Base-by-base conservation (phyloP, 768 basidiomycete species). In the Cyclocybe aegerita region DNA sequence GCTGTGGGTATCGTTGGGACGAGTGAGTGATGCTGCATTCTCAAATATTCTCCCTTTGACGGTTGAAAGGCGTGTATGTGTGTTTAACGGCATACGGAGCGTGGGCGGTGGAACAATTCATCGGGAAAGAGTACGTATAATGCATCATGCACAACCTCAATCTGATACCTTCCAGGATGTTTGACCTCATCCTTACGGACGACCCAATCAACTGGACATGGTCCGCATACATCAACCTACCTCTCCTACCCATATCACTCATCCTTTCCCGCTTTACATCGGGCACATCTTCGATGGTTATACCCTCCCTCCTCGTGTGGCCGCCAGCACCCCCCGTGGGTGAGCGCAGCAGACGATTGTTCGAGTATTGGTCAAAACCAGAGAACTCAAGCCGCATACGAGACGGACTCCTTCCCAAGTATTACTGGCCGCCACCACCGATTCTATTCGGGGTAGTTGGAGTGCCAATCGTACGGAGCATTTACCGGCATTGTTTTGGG, bases 151-250 rank as follows among this genome's bases (percentile, higher is more conserved):
- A 39, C 36, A 12, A 48, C 39, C 4, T 10, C 33, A 16, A 23
- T 17, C 30, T 11, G 40, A 33, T 15, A 46, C 39, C 35, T 40
- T 50, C 9, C 54, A 82, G 80, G 62, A 82, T 88, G 78, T 88
- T 78, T 59, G 74, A 82, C 44, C 54, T 81, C 14, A 71, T 90
- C 32, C 65, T 91, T 11, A 82, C 86, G 0, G 78, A 86, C 53
- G 85, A 91, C 60, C 83, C 83, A 1, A 68, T 71, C 36, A 80
- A 83, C 46, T 92, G 90, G 90, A 83, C 86, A 1, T 84, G 82
- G 80, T 79, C 83, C 39, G 85, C 87, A 34, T 88, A 79, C 68
- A 64, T 89, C 61, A 85, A 90, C 63, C 81, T 92, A 11, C 88
- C 87, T 6, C 65, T 86, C 32, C 75, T 92, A 36, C 88, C 90